Percentiles rank a stretch among this genome's conserved stretches.
These are phyloP conservation scores for Fusarium poae DNA, from an alignment of 2,329 filamentous ascomycete species.

Conservation along the genomic window DNA sequence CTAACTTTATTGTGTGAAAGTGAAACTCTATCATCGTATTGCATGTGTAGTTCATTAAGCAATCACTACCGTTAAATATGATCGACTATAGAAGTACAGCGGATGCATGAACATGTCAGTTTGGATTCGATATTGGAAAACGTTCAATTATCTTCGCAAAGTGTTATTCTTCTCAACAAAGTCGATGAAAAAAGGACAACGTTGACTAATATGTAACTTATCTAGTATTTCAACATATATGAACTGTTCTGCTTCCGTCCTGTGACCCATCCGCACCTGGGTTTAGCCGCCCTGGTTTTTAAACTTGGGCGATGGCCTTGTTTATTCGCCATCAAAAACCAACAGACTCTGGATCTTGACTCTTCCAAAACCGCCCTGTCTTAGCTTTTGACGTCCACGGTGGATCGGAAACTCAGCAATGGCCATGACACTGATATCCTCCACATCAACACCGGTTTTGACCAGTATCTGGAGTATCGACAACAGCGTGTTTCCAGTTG, in stretches of 20 bases:
- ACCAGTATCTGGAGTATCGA: conserved; percentile 64
- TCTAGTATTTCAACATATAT: neutral
- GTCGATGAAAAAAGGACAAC: neutral
- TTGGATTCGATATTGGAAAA: too few relatives aligned
- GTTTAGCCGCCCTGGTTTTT: neutral
- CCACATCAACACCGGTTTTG: conserved; percentile 56
- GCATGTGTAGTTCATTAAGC: too few relatives aligned
- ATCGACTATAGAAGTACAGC: too few relatives aligned
- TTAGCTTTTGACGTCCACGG: conserved; percentile 63
- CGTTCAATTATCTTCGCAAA: too few relatives aligned
- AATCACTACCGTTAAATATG: too few relatives aligned
- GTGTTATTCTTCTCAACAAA: neutral
- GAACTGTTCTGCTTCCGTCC: neutral
- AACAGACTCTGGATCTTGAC: conserved; percentile 66
- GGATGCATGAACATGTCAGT: too few relatives aligned
- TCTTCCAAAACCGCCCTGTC: conserved; percentile 61
- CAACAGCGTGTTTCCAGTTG: conserved; percentile 67
- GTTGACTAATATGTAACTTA: neutral
- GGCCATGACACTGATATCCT: conserved; percentile 63
- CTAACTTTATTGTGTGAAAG: too few relatives aligned
- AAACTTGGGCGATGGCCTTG: neutral
- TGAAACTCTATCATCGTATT: too few relatives aligned
- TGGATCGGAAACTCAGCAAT: conserved; percentile 69
- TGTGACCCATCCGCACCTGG: neutral
- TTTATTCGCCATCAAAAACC: conserved; percentile 50